Percentiles rank a stretch among this genome's conserved stretches.
Evolutionary conservation across 495 filamentous ascomycete genomes (phyloP).

Genomic region (Cudoniella acicularis): DNA sequence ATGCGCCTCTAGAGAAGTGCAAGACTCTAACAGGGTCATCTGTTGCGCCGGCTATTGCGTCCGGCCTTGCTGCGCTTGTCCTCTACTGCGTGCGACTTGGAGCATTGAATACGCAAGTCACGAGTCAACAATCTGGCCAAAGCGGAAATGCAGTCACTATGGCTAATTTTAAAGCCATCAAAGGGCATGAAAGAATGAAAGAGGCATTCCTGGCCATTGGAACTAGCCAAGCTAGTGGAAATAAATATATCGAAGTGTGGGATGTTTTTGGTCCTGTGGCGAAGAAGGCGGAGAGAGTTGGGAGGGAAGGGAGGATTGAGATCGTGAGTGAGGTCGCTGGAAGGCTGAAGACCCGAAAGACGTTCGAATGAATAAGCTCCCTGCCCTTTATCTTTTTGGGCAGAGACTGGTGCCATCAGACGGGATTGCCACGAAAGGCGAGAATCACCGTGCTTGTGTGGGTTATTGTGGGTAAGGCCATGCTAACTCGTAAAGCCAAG

Average conservation of each 20-base stretch:
- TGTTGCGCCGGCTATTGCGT: slow-evolving; percentile 26
- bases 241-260: slow-evolving; percentile 30
- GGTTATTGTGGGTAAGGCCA: no score
- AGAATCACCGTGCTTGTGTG: no score
- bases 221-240: slow-evolving; percentile 11
- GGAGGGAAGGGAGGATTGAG: not conserved
- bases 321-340: slow-evolving; percentile 1
- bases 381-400: no score
- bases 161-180: slow-evolving; percentile 22
- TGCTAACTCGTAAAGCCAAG: no score
- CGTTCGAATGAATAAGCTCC: no score
- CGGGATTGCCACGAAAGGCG: no score
- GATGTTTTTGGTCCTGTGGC: slow-evolving; percentile 17
- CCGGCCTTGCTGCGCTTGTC: slow-evolving; percentile 24
- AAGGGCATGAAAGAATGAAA: slow-evolving; percentile 27
- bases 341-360: slow-evolving; percentile 1
- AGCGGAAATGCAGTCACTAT: not conserved
- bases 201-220: slow-evolving; percentile 23
- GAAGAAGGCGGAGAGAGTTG: slow-evolving; percentile 3
- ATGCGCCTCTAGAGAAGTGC: not conserved
- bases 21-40: slow-evolving; percentile 3
- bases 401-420: no score
- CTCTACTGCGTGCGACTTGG: slow-evolving; percentile 24
- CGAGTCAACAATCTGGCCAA: not conserved
- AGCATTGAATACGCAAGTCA: not conserved